Evolutionary conservation across 495 filamentous ascomycete species (phyloP).

Genomic region (Aspergillus sparsus): DNA sequence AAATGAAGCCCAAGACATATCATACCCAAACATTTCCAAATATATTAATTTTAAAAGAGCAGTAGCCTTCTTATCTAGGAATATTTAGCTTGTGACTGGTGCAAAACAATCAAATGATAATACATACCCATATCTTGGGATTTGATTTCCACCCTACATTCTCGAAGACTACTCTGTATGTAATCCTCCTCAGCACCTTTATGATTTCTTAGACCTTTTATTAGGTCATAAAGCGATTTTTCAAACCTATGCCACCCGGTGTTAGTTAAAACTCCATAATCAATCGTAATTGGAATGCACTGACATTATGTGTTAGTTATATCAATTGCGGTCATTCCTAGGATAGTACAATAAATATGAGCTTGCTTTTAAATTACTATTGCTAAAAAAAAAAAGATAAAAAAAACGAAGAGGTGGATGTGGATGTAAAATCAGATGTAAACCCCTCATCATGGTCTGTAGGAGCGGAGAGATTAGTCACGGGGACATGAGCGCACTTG

Average conservation of each 20-base stretch:
- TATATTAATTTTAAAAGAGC: constrained; percentile 94
- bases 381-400: too few species aligned
- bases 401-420: too few species aligned
- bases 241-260: constrained; percentile 73
- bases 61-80: constrained; percentile 89
- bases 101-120: not conserved
- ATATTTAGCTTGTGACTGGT: constrained; percentile 26
- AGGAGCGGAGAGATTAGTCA: constrained; percentile 9
- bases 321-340: too few species aligned
- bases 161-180: constrained; percentile 83
- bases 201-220: constrained; percentile 88
- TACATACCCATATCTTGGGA: constrained; percentile 83
- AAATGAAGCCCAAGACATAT: constrained; percentile 99
- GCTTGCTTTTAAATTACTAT: too few species aligned
- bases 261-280: not conserved
- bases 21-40: constrained; percentile 97
- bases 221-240: constrained; percentile 98
- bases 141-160: constrained; percentile 90
- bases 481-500: constrained; percentile 13
- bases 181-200: constrained; percentile 93
- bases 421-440: too few species aligned
- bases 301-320: constrained; percentile 19
- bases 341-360: too few species aligned
- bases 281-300: not conserved
- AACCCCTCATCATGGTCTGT: too few species aligned